Conservation (phyloP, 495 filamentous ascomycete species). For the Penicillium antarcticum region DNA sequence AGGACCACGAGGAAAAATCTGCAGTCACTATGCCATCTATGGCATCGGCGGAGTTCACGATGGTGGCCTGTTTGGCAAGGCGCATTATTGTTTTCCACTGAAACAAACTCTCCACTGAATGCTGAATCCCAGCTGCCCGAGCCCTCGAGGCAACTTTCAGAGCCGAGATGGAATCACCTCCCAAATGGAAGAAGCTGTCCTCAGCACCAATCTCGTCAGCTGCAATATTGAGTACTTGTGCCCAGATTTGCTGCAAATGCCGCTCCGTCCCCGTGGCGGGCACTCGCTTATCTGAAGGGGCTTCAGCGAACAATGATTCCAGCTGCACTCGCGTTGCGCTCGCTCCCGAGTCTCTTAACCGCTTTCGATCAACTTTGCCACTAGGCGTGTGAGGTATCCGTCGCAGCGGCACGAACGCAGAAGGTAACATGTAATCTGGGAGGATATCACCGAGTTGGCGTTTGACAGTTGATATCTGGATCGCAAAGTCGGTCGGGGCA, state of each 20-base stretch:
- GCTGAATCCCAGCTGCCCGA: conserved; percentile 7
- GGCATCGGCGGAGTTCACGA: too few species aligned
- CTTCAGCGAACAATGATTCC: background rate
- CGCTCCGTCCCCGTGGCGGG: conserved; percentile 19
- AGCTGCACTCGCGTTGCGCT: background rate
- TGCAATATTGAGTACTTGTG: conserved; percentile 23
- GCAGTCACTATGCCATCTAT: too few species aligned
- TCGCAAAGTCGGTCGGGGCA: background rate
- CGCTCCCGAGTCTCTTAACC: conserved; percentile 1
- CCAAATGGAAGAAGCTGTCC: conserved; percentile 26
- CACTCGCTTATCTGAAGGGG: background rate
- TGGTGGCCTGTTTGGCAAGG: conserved; percentile 8
- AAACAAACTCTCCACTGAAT: background rate
- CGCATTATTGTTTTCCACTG: conserved; percentile 15
- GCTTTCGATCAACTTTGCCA: conserved; percentile 17
- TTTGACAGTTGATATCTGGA: background rate
- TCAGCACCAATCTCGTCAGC: conserved; percentile 15
- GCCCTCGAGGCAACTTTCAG: conserved; percentile 21
- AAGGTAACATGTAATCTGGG: conserved; percentile 19
- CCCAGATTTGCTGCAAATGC: conserved; percentile 30
- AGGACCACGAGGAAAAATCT: too few species aligned
- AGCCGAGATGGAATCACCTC: conserved; percentile 32
- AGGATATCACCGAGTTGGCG: background rate
- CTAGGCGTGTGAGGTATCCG: conserved; percentile 10
- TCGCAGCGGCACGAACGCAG: conserved; percentile 6